phyloP scores from a whole-genome alignment of 2,329 filamentous ascomycete species.

The Westerdykella sp. region DNA sequence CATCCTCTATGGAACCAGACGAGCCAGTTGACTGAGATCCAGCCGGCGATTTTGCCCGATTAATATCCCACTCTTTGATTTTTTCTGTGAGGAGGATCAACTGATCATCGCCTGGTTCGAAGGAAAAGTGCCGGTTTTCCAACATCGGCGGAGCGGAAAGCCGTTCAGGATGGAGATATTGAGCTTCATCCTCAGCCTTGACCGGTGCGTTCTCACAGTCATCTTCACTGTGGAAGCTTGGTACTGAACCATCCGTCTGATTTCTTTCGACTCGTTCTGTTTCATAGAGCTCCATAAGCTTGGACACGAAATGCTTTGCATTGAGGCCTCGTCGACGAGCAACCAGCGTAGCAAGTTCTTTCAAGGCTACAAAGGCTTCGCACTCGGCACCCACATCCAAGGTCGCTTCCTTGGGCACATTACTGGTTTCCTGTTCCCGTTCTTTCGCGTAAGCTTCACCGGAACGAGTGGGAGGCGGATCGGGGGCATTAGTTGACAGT shows the following conservation, averaged over 20 bases:
- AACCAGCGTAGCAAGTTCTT: conserved; percentile 29
- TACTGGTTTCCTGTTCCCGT: too few relatives aligned
- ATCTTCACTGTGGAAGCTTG: background rate
- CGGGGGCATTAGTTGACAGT: background rate
- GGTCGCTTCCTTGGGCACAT: background rate
- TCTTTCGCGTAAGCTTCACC: too few relatives aligned
- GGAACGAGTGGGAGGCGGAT: background rate
- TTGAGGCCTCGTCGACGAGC: conserved; percentile 34
- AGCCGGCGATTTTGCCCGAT: conserved; percentile 1
- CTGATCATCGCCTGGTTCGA: conserved; percentile 40
- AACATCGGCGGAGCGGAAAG: conserved; percentile 15
- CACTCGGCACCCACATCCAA: conserved; percentile 15
- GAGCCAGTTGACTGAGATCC: conserved; percentile 1
- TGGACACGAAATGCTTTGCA: conserved; percentile 23
- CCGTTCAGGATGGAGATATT: conserved; percentile 2
- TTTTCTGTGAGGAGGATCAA: conserved; percentile 14
- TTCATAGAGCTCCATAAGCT: conserved; percentile 30
- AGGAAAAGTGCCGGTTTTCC: conserved; percentile 37
- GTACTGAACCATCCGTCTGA: background rate
- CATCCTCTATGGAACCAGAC: too few relatives aligned
- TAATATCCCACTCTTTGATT: conserved; percentile 4
- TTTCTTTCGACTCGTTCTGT: conserved; percentile 3
- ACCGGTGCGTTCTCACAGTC: background rate
- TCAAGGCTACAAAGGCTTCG: conserved; percentile 30
- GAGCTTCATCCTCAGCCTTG: background rate